These are phyloP conservation scores for Geosmithia putterillii DNA, from an alignment of 2,329 filamentous ascomycete species.

Conservation along the genomic window DNA sequence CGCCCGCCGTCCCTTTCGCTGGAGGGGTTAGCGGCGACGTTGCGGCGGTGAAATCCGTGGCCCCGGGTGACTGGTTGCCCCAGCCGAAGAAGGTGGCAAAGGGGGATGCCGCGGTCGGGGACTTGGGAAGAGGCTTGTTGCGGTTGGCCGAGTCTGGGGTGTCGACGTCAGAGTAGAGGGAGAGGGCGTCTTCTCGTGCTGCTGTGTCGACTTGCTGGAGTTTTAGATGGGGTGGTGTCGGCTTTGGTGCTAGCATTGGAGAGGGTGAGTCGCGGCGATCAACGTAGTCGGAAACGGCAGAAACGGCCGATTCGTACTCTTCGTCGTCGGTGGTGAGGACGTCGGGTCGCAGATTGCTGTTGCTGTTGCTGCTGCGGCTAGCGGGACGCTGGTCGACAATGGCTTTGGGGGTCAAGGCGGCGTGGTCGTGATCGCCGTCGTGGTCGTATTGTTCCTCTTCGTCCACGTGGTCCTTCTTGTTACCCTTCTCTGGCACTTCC, in stretches of 20 bases:
- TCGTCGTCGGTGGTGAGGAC: constrained; percentile 13
- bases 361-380: not conserved
- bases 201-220: constrained; percentile 27
- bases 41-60: constrained; percentile 39
- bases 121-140: constrained; percentile 43
- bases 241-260: constrained; percentile 36
- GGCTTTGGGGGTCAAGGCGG: not conserved
- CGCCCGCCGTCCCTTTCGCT: constrained; percentile 20
- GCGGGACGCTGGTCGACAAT: not conserved
- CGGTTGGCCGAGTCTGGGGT: constrained; percentile 23
- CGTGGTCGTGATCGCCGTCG: constrained; percentile 7
- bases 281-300: constrained; percentile 23
- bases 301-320: constrained; percentile 19
- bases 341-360: not conserved
- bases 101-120: constrained; percentile 33
- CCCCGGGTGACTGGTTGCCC: constrained; percentile 31
- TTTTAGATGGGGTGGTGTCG: constrained; percentile 38
- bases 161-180: constrained; percentile 6
- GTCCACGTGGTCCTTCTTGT: too few species aligned
- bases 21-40: constrained; percentile 37
- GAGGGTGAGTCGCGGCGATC: constrained; percentile 26
- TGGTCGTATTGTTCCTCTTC: not conserved
- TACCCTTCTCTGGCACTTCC: constrained; percentile 3
- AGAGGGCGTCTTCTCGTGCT: not conserved
- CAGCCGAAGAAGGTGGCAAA: constrained; percentile 43